These are phyloP conservation scores for Skeletonema potamos DNA, from an alignment of 108 stramenopile species.

Conservation along the genomic window DNA sequence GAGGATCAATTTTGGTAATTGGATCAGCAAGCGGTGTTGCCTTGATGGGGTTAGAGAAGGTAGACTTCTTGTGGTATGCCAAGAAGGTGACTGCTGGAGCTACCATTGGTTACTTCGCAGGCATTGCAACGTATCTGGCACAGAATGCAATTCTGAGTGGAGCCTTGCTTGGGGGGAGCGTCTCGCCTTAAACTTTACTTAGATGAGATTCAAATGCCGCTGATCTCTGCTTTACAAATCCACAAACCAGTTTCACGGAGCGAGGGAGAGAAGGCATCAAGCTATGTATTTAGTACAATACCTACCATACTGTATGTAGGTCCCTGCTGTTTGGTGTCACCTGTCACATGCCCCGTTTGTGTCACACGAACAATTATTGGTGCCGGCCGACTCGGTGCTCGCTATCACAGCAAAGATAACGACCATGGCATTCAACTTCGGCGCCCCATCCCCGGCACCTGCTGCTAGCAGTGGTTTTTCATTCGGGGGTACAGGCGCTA, in stretches of 20 bases:
- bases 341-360: no score
- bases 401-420: no score
- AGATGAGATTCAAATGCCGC: neutral
- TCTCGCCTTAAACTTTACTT: neutral
- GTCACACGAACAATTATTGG: no score
- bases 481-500: conserved; percentile 6
- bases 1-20: conserved; percentile 92
- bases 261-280: no score
- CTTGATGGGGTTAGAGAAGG: conserved; percentile 94
- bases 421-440: conserved; percentile 35
- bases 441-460: conserved; percentile 10
- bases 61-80: conserved; percentile 94
- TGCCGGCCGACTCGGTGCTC: no score
- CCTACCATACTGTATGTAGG: no score
- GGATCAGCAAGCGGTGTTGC: conserved; percentile 93
- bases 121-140: conserved; percentile 85
- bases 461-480: neutral
- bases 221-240: no score
- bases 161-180: conserved; percentile 31
- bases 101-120: conserved; percentile 87
- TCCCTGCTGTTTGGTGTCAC: no score
- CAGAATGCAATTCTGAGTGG: conserved; percentile 74
- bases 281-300: no score
- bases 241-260: no score
- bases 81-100: conserved; percentile 88